Evolutionary conservation across 1,139 yeast genomes (phyloP).

Genomic region (Pichia sp.): DNA sequence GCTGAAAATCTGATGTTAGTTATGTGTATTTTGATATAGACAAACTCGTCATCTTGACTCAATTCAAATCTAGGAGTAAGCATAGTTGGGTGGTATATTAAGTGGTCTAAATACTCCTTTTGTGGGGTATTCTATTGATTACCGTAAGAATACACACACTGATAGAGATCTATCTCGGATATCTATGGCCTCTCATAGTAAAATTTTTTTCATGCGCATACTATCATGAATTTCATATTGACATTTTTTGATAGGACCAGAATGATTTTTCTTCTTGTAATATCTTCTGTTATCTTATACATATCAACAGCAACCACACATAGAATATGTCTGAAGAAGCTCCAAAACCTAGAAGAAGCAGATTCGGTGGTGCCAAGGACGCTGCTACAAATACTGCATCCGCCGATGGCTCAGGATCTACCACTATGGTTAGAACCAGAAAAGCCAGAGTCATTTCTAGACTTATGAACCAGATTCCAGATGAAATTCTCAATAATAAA

Average conservation of each 20-base stretch:
- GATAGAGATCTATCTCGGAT: no score
- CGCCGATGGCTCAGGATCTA: background rate
- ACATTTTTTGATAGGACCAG: no score
- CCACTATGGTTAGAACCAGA: conserved; percentile 31
- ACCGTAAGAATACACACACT: no score
- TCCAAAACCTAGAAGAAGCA: conserved; percentile 16
- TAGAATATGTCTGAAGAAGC: conserved; percentile 8
- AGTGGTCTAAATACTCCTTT: no score
- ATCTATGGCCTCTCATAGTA: background rate
- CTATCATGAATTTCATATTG: no score
- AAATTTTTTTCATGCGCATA: conserved; percentile 3
- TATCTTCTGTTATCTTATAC: no score
- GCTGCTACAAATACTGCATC: background rate
- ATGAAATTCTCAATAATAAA: conserved; percentile 72
- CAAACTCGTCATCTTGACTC: conserved; percentile 70
- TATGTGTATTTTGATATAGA: conserved; percentile 57
- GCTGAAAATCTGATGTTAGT: conserved; percentile 69
- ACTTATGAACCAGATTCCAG: conserved; percentile 87
- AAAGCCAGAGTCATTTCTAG: conserved; percentile 45
- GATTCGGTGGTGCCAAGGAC: conserved; percentile 27
- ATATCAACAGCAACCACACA: background rate
- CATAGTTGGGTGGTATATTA: no score
- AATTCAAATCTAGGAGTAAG: conserved; percentile 83
- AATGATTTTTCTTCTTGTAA: background rate
- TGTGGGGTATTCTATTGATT: no score